Evolutionary conservation across 2,329 filamentous ascomycete genomes (phyloP).

Genomic region (Hymenoscyphus linearis): DNA sequence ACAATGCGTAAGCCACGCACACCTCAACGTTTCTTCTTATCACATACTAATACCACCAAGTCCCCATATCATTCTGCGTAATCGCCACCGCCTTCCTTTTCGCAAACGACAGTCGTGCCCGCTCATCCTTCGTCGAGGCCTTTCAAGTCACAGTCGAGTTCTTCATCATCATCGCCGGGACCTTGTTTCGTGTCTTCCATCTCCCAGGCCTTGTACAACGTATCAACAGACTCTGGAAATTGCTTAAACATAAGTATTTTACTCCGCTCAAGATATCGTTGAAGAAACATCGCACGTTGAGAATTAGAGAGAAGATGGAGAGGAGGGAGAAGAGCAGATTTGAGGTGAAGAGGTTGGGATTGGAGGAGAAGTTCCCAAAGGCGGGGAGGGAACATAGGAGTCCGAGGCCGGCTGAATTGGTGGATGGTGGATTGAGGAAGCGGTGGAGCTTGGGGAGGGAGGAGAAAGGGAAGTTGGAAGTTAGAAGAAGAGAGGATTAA

Average conservation of each 20-base stretch:
- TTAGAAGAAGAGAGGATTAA: background rate
- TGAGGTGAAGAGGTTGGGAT: background rate
- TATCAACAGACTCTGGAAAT: background rate
- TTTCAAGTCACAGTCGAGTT: background rate
- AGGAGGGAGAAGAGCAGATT: background rate
- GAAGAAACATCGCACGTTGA: background rate
- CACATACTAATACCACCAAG: background rate
- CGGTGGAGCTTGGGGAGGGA: background rate
- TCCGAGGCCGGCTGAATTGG: background rate
- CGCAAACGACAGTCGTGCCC: background rate
- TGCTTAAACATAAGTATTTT: background rate
- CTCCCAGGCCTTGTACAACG: background rate
- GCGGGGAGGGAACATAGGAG: background rate
- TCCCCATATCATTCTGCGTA: background rate
- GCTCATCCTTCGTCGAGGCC: background rate
- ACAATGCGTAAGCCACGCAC: background rate
- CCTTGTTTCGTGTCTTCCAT: background rate
- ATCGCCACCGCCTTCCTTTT: background rate
- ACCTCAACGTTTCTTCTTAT: background rate
- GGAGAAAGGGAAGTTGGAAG: background rate
- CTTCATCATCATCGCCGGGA: background rate
- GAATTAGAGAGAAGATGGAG: background rate
- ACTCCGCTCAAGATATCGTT: background rate
- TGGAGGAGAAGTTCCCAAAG: background rate
- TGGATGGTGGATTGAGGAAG: background rate